Conservation (phyloP, 2,329 filamentous ascomycete species). For the Xylariaceae sp. region DNA sequence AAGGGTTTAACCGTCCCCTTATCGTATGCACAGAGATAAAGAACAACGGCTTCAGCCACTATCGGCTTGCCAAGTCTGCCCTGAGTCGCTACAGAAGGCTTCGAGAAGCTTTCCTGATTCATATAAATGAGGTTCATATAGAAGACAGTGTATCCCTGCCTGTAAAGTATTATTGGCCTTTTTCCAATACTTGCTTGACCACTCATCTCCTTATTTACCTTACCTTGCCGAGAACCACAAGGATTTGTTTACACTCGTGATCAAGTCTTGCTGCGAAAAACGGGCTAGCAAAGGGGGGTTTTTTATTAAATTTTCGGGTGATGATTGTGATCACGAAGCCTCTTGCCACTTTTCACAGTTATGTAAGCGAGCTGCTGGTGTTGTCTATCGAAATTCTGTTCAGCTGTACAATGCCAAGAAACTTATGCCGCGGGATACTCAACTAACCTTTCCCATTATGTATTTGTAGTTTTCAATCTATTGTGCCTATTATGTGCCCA, state of each 20-base stretch:
- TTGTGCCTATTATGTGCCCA: no score
- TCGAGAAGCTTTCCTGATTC: constrained; percentile 7
- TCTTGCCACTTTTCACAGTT: constrained; percentile 10
- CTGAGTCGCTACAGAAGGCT: constrained; percentile 6
- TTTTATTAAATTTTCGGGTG: constrained; percentile 12
- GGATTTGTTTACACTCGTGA: constrained; percentile 6
- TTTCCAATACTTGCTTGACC: no score
- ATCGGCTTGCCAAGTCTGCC: not conserved
- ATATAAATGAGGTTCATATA: no score
- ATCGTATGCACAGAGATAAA: no score
- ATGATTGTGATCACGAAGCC: constrained; percentile 1
- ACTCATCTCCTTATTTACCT: no score
- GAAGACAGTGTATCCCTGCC: no score
- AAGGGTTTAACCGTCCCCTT: no score
- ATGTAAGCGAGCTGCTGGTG: constrained; percentile 9
- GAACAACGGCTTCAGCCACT: constrained; percentile 4
- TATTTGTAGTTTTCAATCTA: no score
- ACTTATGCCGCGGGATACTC: not conserved
- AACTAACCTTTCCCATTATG: constrained; percentile 19
- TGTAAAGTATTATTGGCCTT: no score
- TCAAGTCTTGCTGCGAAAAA: constrained; percentile 7
- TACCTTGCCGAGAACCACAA: no score
- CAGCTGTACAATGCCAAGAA: constrained; percentile 6
- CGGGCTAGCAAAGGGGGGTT: constrained; percentile 10
- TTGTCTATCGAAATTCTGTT: no score